Base-by-base conservation (phyloP, 1,284 basidiomycete genomes). In the Malassezia slooffiae region DNA sequence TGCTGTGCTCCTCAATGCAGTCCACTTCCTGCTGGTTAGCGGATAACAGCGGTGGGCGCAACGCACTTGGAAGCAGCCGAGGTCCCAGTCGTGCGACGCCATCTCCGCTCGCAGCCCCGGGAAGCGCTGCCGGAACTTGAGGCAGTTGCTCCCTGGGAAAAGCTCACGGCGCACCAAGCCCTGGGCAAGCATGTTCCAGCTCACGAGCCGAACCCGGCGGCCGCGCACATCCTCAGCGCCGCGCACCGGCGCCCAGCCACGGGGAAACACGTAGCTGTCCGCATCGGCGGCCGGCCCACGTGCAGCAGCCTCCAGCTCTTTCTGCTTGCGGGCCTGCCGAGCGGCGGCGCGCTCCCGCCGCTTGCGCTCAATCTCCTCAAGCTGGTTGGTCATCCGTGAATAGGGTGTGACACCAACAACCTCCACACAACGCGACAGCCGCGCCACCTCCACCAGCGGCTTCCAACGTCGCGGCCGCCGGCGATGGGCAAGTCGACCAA, bases 71-170 rank as follows among this genome's bases (percentile, higher is more conserved):
- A 73, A 67, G 43, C 67, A 70, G 9, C 62, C 71, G 15, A 73
- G 52, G 35, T 72, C 70, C 51, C 66, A 70, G 5, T 54, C 49
- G 37, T 71, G 65, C 23, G 35, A 44, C n/a, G 37, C 37, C 9
- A 58, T 30, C 29, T 62, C 62, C 5, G 57, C 54, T 2, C 43
- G 38, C 2, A 71, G 34, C 3, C 62, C 63, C 1, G 58, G 40
- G 3, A 54, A 46, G 2, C 70, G 58, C 16, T 70, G 60, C 21
- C 55, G 61, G 56, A 69, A 70, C 54, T 70, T 70, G 27, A 73
- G 55, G 36, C 60, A 66, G 47, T 73, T 71, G n/a, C 61, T 66
- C 0, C 70, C 70, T 0, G 72, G 72, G 44, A 73, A 73, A 5
- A 73, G 55, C 35, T 67, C 68, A 10, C 70, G 53, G 3, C 71